Percentiles rank a stretch among this genome's conserved stretches.
phyloP scores from a whole-genome alignment of 2,329 filamentous ascomycete species.

The Aspergillus felis region DNA sequence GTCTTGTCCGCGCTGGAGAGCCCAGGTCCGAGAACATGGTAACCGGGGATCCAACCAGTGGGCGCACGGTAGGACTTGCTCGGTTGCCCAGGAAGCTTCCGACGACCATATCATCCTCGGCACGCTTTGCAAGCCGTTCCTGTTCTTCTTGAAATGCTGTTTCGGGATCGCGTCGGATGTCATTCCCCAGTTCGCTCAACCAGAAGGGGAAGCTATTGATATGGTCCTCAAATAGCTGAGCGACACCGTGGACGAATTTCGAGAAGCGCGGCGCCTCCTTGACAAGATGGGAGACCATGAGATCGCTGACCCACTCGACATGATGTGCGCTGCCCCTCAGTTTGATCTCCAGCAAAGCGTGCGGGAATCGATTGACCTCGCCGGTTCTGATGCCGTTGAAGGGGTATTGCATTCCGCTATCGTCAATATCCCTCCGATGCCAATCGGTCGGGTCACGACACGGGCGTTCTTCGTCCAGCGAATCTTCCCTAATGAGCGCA shows the following conservation, averaged over 20 bases:
- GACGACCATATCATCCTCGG: slow-evolving; percentile 83
- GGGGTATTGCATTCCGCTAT: slow-evolving; percentile 75
- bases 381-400: slow-evolving; percentile 85
- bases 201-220: slow-evolving; percentile 97
- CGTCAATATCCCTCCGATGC: slow-evolving; percentile 89
- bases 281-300: slow-evolving; percentile 89
- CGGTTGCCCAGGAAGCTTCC: slow-evolving; percentile 73
- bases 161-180: slow-evolving; percentile 91
- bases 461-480: slow-evolving; percentile 75
- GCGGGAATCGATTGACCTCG: slow-evolving; percentile 87
- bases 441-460: slow-evolving; percentile 84
- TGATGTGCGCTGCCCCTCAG: slow-evolving; percentile 61
- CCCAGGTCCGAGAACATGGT: slow-evolving; percentile 23
- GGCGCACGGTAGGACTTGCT: slow-evolving; percentile 25
- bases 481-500: slow-evolving; percentile 73
- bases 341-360: slow-evolving; percentile 89
- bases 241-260: slow-evolving; percentile 93
- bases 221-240: slow-evolving; percentile 87
- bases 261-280: slow-evolving; percentile 87
- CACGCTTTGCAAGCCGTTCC: slow-evolving; percentile 71
- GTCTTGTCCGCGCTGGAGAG: slow-evolving; percentile 19
- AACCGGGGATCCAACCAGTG: slow-evolving; percentile 33
- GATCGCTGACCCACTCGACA: slow-evolving; percentile 81
- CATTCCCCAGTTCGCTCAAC: slow-evolving; percentile 84
- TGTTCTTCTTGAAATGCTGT: slow-evolving; percentile 89